A percentile compares a stretch with the other conserved stretches of the same genome.
phyloP scores from a whole-genome alignment of 441 rosid genomes.

The Gossypium schwendimanii region DNA sequence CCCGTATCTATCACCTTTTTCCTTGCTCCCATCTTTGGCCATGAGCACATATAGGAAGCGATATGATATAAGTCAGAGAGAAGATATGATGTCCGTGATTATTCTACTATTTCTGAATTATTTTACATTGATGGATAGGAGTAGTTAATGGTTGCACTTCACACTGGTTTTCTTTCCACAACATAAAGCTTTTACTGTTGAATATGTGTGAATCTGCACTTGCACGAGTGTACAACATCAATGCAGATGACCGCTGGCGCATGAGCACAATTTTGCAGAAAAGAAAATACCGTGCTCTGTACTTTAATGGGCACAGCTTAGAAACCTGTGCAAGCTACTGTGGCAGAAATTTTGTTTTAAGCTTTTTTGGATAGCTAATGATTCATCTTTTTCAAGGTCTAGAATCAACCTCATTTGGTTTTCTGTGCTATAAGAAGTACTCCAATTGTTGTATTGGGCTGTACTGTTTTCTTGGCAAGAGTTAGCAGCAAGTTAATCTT shows the following conservation, averaged over 20 bases:
- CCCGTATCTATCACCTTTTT: neutral
- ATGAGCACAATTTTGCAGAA: neutral
- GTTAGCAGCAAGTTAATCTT: neutral
- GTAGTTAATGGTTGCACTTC: neutral
- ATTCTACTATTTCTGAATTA: neutral
- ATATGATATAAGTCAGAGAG: neutral
- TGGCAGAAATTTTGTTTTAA: slow-evolving; percentile 1
- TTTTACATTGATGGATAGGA: neutral
- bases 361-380: neutral
- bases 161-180: neutral
- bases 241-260: neutral
- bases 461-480: neutral
- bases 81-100: neutral
- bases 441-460: neutral
- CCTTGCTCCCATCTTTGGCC: neutral
- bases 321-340: neutral
- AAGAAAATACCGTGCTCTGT: neutral
- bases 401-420: neutral
- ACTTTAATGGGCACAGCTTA: neutral
- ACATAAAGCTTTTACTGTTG: neutral
- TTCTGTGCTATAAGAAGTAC: neutral
- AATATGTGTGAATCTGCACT: neutral
- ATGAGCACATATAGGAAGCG: neutral
- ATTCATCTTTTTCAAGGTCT: neutral
- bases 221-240: neutral